Conservation (phyloP, 441 rosid species). For the Manihot esculenta region DNA sequence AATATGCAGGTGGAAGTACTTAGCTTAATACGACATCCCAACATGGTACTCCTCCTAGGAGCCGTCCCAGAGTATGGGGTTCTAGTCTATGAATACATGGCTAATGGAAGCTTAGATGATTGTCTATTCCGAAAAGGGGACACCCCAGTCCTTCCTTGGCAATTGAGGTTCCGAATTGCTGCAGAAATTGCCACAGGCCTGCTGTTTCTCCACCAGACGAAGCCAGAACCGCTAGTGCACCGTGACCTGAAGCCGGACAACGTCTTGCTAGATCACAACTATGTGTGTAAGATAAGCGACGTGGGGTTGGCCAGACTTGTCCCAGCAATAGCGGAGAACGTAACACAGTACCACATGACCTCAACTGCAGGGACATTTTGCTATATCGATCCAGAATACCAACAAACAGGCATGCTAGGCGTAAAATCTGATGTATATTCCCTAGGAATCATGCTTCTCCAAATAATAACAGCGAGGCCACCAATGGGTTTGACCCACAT, state of each 20-base stretch:
- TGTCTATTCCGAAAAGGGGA: slow-evolving; percentile 39
- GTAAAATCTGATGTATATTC: slow-evolving; percentile 52
- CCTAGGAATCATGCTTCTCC: slow-evolving; percentile 46
- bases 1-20: slow-evolving; percentile 45
- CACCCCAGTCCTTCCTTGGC: slow-evolving; percentile 45
- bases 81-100: slow-evolving; percentile 37
- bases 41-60: slow-evolving; percentile 53
- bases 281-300: slow-evolving; percentile 36
- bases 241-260: slow-evolving; percentile 41
- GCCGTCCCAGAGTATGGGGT: slow-evolving; percentile 39
- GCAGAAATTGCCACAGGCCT: slow-evolving; percentile 47
- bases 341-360: slow-evolving; percentile 46
- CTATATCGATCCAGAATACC: slow-evolving; percentile 51
- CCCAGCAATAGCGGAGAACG: slow-evolving; percentile 43
- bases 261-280: slow-evolving; percentile 37
- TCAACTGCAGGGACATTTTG: slow-evolving; percentile 55
- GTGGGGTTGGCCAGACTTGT: slow-evolving; percentile 54
- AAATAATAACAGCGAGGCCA: slow-evolving; percentile 43
- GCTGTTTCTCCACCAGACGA: slow-evolving; percentile 49
- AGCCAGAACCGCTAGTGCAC: slow-evolving; percentile 48
- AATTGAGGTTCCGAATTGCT: slow-evolving; percentile 44
- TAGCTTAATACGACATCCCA: slow-evolving; percentile 52
- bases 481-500: slow-evolving; percentile 52
- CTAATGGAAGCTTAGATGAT: slow-evolving; percentile 39
- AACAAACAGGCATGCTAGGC: slow-evolving; percentile 46